A percentile compares a stretch with the other conserved stretches of the same genome.
These are phyloP conservation scores for Phoma sp. DNA, from an alignment of 2,329 filamentous ascomycete genomes.

Conservation along the genomic window DNA sequence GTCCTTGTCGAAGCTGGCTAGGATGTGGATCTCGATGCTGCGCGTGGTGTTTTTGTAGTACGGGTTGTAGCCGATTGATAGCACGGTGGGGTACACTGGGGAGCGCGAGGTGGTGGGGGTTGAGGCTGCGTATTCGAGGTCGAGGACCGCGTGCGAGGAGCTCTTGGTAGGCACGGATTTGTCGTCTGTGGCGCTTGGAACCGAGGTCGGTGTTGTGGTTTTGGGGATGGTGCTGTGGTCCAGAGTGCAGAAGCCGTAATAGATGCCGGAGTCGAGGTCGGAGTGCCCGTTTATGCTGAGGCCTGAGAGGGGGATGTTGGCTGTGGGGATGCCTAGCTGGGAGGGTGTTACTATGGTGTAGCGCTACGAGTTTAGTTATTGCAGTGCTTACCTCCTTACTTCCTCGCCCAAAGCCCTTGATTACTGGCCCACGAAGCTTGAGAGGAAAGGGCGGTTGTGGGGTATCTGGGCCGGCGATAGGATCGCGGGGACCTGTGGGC, in stretches of 20 bases:
- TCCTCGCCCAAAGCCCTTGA: constrained; percentile 91
- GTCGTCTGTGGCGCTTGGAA: constrained; percentile 26
- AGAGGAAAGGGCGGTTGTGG: constrained; percentile 83
- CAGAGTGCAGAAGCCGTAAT: constrained; percentile 90
- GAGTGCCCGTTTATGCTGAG: constrained; percentile 73
- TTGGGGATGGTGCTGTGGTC: constrained; percentile 52
- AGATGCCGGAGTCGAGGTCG: constrained; percentile 77
- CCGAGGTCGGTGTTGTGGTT: constrained; percentile 41
- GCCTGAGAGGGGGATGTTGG: constrained; percentile 76
- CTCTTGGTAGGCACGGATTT: constrained; percentile 23
- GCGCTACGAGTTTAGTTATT: constrained; percentile 42
- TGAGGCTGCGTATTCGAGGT: constrained; percentile 31
- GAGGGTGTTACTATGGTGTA: neutral
- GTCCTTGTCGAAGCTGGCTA: constrained; percentile 76
- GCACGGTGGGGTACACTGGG: constrained; percentile 40
- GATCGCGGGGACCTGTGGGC: constrained; percentile 31
- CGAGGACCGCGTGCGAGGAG: constrained; percentile 37
- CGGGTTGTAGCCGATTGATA: constrained; percentile 79
- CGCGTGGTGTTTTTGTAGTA: constrained; percentile 93
- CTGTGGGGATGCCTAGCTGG: constrained; percentile 93
- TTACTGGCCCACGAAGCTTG: constrained; percentile 82
- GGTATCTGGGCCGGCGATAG: constrained; percentile 72
- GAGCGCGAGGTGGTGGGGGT: constrained; percentile 13
- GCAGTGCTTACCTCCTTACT: constrained; percentile 77
- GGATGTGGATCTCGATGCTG: constrained; percentile 87